Evolutionary conservation across 345 rosid genomes (phyloP).

Genomic region (Mercurialis annua): DNA sequence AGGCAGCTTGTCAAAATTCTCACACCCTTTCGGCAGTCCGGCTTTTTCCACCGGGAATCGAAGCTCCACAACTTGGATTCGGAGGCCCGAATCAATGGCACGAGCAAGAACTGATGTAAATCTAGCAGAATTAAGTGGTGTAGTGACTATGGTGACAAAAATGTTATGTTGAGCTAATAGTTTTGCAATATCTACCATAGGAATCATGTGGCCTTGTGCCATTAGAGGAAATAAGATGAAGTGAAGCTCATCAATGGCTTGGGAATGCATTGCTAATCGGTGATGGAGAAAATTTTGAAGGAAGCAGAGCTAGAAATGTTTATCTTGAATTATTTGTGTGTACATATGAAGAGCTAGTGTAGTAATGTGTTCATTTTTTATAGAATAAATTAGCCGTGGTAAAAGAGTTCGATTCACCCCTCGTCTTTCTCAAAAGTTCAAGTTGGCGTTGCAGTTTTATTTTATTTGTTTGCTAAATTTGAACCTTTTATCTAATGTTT

Average conservation of each 20-base stretch:
- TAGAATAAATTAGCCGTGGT: too few relatives aligned
- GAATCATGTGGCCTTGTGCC: constrained; percentile 17
- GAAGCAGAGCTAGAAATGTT: not conserved
- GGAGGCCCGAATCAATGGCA: not conserved
- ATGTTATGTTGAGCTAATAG: constrained; percentile 1
- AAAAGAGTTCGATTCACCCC: too few relatives aligned
- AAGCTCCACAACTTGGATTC: not conserved
- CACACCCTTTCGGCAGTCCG: constrained; percentile 6
- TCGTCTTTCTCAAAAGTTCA: too few relatives aligned
- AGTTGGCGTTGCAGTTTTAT: too few relatives aligned
- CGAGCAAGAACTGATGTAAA: not conserved
- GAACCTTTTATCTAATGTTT: too few relatives aligned
- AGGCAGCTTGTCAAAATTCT: constrained; percentile 3
- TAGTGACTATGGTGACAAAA: constrained; percentile 3
- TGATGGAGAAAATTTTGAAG: not conserved
- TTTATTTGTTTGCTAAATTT: too few relatives aligned
- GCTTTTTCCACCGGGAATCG: not conserved
- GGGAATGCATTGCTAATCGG: not conserved
- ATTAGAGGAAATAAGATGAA: constrained; percentile 6
- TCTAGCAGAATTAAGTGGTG: constrained; percentile 8
- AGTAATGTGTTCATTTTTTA: too few relatives aligned
- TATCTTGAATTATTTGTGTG: constrained; percentile 1
- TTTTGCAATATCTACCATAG: constrained; percentile 8
- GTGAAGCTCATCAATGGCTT: not conserved
- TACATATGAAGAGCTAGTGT: not conserved